Conservation (phyloP, 1,139 yeast species). For the Suhomyces bokatorum region DNA sequence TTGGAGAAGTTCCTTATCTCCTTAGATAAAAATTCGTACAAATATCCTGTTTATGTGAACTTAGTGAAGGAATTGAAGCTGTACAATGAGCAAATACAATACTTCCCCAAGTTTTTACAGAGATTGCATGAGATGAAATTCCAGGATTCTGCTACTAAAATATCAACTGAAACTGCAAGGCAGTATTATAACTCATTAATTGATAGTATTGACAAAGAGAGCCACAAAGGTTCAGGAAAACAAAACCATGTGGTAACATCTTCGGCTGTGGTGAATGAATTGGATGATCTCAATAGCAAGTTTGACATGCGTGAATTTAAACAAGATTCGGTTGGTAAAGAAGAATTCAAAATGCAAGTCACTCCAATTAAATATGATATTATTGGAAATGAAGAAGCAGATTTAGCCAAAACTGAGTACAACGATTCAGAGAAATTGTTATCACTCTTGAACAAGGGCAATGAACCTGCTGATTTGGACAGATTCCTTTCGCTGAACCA, state of each 20-base stretch:
- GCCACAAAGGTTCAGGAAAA: background rate
- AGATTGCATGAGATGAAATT: constrained; percentile 20
- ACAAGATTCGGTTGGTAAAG: background rate
- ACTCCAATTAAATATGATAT: constrained; percentile 4
- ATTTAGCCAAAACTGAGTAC: constrained; percentile 15
- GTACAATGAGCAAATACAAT: constrained; percentile 22
- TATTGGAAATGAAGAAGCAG: constrained; percentile 4
- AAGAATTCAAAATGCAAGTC: constrained; percentile 1
- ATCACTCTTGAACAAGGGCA: constrained; percentile 18
- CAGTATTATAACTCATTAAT: constrained; percentile 23
- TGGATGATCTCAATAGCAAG: constrained; percentile 12
- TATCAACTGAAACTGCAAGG: constrained; percentile 18
- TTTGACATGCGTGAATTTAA: constrained; percentile 29
- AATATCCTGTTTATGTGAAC: constrained; percentile 17
- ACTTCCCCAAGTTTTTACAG: constrained; percentile 26
- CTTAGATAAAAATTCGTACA: constrained; percentile 11
- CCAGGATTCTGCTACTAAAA: constrained; percentile 10
- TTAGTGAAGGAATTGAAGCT: constrained; percentile 19
- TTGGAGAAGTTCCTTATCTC: constrained; percentile 12
- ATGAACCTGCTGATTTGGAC: constrained; percentile 18
- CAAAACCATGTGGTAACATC: background rate
- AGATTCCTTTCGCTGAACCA: constrained; percentile 12
- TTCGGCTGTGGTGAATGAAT: background rate
- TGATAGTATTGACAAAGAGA: constrained; percentile 20
- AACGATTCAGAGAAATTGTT: constrained; percentile 26